Conservation (phyloP, 2,329 filamentous ascomycete species). For the Periconia digitata region DNA sequence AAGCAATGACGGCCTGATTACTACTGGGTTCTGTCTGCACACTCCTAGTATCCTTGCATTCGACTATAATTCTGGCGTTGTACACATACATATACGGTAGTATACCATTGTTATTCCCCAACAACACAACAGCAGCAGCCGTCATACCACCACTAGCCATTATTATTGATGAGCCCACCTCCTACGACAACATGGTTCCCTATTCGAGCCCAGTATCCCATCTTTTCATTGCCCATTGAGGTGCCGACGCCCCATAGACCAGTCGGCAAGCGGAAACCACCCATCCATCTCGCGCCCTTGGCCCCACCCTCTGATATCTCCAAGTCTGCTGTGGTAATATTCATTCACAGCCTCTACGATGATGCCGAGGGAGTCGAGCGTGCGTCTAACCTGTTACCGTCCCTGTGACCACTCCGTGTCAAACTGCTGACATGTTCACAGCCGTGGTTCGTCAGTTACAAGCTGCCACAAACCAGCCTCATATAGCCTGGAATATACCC, state of each 20-base stretch:
- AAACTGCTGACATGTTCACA: conserved; percentile 12
- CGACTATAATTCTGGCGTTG: too few species aligned
- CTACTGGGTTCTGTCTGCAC: too few species aligned
- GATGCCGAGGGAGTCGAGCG: conserved; percentile 49
- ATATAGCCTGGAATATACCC: conserved; percentile 54
- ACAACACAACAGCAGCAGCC: too few species aligned
- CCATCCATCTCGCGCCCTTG: conserved; percentile 42
- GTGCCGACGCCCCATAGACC: neutral
- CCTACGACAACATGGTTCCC: neutral
- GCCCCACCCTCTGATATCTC: conserved; percentile 36
- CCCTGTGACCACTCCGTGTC: too few species aligned
- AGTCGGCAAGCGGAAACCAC: conserved; percentile 19
- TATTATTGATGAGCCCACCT: neutral
- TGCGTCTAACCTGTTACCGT: conserved; percentile 19
- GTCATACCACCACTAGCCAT: neutral
- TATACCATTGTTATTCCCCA: too few species aligned
- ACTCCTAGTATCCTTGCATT: too few species aligned
- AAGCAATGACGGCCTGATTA: too few species aligned
- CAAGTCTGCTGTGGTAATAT: conserved; percentile 49
- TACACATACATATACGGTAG: too few species aligned
- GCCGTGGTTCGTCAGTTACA: conserved; percentile 53
- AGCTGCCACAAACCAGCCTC: conserved; percentile 49
- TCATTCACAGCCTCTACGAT: conserved; percentile 52
- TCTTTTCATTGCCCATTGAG: neutral
- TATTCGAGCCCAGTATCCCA: neutral